These are phyloP conservation scores for Marasmius sp. DNA, from an alignment of 1,284 basidiomycete genomes.

Conservation along the genomic window DNA sequence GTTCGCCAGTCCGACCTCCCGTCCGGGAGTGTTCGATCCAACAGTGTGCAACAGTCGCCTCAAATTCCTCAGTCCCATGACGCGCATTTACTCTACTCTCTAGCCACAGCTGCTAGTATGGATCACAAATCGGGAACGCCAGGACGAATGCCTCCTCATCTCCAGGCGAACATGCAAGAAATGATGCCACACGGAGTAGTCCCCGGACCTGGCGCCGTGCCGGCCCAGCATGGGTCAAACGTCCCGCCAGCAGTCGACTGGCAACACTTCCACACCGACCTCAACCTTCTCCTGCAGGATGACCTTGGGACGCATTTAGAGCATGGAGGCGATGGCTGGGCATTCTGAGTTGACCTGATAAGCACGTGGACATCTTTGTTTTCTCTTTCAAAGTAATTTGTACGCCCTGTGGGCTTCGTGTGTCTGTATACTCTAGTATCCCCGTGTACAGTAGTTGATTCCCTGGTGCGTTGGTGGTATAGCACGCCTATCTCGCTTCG, in stretches of 20 bases:
- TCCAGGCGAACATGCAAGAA: not conserved
- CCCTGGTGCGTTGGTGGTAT: no score
- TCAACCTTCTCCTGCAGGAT: constrained; percentile 12
- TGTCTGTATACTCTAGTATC: no score
- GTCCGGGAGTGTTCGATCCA: not conserved
- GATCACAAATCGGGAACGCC: constrained; percentile 8
- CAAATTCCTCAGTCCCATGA: constrained; percentile 7
- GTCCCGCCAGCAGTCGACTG: constrained; percentile 8
- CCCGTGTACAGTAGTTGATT: no score
- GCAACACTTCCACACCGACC: constrained; percentile 15
- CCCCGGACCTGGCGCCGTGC: not conserved
- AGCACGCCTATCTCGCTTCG: no score
- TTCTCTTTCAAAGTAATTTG: no score
- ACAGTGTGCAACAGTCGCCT: not conserved
- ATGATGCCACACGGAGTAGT: not conserved
- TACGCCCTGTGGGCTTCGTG: no score
- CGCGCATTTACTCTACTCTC: constrained; percentile 15
- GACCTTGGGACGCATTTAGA: constrained; percentile 12
- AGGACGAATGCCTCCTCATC: not conserved
- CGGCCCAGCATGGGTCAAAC: not conserved
- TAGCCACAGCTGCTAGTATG: constrained; percentile 15
- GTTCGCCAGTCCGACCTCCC: constrained; percentile 1
- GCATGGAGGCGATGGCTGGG: constrained; percentile 17
- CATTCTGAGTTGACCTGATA: constrained; percentile 2
- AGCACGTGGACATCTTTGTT: no score